A percentile compares a stretch with the other conserved stretches of the same genome.
Conservation (phyloP, 1,139 yeast genomes). For the Candida pseudoviswanathii region DNA sequence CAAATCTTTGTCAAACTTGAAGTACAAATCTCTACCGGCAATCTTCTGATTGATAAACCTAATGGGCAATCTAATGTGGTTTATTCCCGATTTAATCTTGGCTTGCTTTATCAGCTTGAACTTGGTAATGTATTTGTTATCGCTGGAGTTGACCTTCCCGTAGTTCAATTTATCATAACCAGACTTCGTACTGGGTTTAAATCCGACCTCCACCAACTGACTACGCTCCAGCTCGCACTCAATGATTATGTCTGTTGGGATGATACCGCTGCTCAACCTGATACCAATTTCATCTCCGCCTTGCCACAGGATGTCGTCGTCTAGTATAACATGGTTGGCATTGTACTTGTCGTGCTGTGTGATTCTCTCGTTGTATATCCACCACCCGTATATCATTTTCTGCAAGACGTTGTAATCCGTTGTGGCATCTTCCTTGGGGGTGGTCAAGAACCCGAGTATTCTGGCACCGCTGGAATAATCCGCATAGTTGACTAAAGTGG, state of each 20-base stretch:
- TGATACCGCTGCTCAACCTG: slow-evolving; percentile 33
- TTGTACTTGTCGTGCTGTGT: slow-evolving; percentile 27
- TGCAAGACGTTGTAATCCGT: slow-evolving; percentile 21
- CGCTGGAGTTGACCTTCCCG: slow-evolving; percentile 6
- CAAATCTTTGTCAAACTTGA: slow-evolving; percentile 26
- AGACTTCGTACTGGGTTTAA: slow-evolving; percentile 28
- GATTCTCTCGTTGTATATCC: slow-evolving; percentile 30
- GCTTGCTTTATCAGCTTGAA: slow-evolving; percentile 37
- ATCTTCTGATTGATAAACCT: slow-evolving; percentile 37
- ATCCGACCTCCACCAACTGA: slow-evolving; percentile 24
- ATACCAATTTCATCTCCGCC: slow-evolving; percentile 42
- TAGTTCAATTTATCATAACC: slow-evolving; percentile 13
- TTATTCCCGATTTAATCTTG: slow-evolving; percentile 16
- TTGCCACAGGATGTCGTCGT: slow-evolving; percentile 38
- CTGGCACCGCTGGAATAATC: slow-evolving; percentile 44
- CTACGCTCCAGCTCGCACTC: slow-evolving; percentile 16
- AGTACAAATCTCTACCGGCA: slow-evolving; percentile 36
- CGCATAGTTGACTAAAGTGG: slow-evolving; percentile 42
- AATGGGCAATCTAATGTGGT: slow-evolving; percentile 38
- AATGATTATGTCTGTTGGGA: slow-evolving; percentile 40
- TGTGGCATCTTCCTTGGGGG: slow-evolving; percentile 16
- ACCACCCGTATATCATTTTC: slow-evolving; percentile 43
- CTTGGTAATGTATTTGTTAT: slow-evolving; percentile 24
- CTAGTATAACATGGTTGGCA: slow-evolving; percentile 43
- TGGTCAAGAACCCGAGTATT: slow-evolving; percentile 44